phyloP scores from a whole-genome alignment of 257 asterid genomes.

The Parsonsia alboflavescens region DNA sequence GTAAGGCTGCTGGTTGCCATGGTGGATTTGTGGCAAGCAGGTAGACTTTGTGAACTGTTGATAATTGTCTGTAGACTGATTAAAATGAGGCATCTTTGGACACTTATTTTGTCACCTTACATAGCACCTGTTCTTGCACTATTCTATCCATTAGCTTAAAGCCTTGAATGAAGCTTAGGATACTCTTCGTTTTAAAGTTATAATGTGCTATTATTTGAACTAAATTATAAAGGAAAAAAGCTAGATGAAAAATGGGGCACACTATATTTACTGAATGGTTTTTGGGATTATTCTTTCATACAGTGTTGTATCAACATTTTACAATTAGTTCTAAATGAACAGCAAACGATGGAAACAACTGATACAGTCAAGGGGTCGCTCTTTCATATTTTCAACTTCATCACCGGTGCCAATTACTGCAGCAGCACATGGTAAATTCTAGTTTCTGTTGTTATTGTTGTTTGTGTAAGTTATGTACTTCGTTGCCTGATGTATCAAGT shows the following conservation, averaged over 20 bases:
- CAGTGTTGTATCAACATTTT: not conserved
- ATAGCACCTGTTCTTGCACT: not conserved
- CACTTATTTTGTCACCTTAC: not conserved
- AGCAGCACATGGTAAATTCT: constrained; percentile 74
- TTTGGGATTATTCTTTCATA: not conserved
- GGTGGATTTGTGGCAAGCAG: constrained; percentile 99
- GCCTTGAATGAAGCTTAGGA: not conserved
- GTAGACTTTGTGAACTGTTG: constrained; percentile 24
- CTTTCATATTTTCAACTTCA: constrained; percentile 96
- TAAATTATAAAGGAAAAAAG: not conserved
- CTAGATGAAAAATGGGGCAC: not conserved
- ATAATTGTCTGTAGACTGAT: not conserved
- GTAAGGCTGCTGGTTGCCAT: constrained; percentile 98
- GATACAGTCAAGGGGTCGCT: constrained; percentile 91
- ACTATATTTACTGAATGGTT: not conserved
- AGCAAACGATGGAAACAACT: constrained; percentile 95
- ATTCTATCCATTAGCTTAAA: not conserved
- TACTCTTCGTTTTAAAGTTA: not conserved
- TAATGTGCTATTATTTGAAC: not conserved
- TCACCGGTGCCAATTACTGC: constrained; percentile 90
- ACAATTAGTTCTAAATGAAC: constrained; percentile 28
- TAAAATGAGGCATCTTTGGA: not conserved
- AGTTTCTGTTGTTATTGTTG: not conserved
- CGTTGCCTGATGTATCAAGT: not conserved
- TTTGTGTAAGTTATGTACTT: not conserved